phyloP scores from a whole-genome alignment of 371 early-diverging fungal genomes.

The Lichtheimia corymbifera region DNA sequence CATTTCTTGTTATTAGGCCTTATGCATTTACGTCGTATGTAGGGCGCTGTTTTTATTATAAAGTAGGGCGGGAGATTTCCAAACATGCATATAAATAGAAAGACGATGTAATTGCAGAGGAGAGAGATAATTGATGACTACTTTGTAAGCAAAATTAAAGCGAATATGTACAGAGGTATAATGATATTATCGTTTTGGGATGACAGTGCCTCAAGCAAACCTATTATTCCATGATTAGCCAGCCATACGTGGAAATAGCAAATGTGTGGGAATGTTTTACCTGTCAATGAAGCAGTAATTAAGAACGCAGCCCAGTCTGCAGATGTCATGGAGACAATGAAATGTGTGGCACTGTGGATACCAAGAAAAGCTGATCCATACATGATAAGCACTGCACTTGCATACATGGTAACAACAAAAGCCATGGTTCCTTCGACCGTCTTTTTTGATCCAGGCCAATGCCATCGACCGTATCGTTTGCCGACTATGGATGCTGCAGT shows the following conservation, averaged over 20 bases:
- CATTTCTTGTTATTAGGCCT: no score
- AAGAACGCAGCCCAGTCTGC: constrained; percentile 25
- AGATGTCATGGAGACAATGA: constrained; percentile 24
- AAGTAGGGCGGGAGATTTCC: no score
- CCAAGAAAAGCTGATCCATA: constrained; percentile 27
- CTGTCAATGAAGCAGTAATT: constrained; percentile 31
- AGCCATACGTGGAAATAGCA: no score
- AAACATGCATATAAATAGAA: no score
- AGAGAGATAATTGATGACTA: not conserved
- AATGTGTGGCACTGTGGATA: constrained; percentile 21
- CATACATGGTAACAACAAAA: constrained; percentile 67
- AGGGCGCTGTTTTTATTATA: no score
- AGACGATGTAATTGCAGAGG: no score
- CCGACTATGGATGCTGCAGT: constrained; percentile 85
- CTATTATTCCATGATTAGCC: constrained; percentile 20
- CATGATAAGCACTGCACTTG: constrained; percentile 44
- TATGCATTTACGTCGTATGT: no score
- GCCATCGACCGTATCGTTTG: constrained; percentile 64
- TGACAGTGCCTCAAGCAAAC: constrained; percentile 62
- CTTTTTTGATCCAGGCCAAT: constrained; percentile 76
- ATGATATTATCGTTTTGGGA: constrained; percentile 81
- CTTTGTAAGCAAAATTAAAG: constrained; percentile 36
- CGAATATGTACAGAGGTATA: constrained; percentile 69
- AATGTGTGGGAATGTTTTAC: constrained; percentile 19
- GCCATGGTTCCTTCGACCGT: constrained; percentile 89